phyloP scores from a whole-genome alignment of 305 asterid genomes.

The Fraxinus velutina region DNA sequence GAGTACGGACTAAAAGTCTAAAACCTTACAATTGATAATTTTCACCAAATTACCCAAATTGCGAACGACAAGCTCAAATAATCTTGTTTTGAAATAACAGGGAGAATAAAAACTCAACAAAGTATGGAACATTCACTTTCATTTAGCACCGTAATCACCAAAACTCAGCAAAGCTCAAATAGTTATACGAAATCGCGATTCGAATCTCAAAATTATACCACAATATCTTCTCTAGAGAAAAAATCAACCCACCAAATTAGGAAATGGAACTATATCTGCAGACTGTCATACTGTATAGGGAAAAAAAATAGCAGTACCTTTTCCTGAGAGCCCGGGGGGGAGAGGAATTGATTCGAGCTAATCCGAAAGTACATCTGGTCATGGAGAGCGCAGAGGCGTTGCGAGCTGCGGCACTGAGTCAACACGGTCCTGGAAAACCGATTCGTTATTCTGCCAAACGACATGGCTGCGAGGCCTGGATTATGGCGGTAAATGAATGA shows the following conservation, averaged over 20 bases:
- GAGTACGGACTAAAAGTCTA: neutral
- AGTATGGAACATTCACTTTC: neutral
- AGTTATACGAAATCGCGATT: neutral
- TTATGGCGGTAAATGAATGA: conserved; percentile 20
- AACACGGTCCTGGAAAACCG: conserved; percentile 44
- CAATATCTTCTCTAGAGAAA: neutral
- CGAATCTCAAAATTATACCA: neutral
- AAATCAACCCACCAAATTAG: neutral
- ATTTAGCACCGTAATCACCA: neutral
- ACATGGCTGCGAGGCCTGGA: conserved; percentile 33
- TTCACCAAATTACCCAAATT: neutral
- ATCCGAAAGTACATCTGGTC: conserved; percentile 26
- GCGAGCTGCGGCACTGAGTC: conserved; percentile 46
- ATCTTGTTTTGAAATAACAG: neutral
- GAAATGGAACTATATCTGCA: neutral
- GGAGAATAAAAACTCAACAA: neutral
- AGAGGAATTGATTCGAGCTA: conserved; percentile 28
- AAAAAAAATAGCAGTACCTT: conserved; percentile 32
- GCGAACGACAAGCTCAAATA: neutral
- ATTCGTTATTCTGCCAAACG: conserved; percentile 43
- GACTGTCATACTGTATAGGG: neutral
- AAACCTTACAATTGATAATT: neutral
- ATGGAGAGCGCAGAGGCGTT: conserved; percentile 34
- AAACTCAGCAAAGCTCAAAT: no score
- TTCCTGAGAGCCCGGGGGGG: conserved; percentile 26